Conservation (phyloP, 2,329 filamentous ascomycete species). For the Arthrobotrys sinensis region DNA sequence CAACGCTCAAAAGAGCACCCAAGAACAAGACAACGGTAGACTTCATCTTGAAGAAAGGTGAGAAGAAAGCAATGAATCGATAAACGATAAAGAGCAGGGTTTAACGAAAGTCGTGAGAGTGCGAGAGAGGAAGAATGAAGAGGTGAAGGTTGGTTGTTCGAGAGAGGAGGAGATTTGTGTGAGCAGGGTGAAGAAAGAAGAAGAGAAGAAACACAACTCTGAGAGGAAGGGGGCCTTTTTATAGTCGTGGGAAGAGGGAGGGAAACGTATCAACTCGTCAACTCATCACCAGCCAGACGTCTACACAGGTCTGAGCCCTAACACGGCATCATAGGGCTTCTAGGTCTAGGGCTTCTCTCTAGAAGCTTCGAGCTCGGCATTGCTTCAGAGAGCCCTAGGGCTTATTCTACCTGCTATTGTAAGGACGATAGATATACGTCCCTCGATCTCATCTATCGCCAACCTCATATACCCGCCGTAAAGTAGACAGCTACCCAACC, state of each 20-base stretch:
- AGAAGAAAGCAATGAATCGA: slow-evolving; percentile 26
- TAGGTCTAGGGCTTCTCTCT: too few species aligned
- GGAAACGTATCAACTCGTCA: neutral
- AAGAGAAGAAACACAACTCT: slow-evolving; percentile 20
- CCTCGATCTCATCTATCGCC: too few species aligned
- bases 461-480: too few species aligned
- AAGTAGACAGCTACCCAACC: too few species aligned
- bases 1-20: slow-evolving; percentile 54
- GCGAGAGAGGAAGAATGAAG: slow-evolving; percentile 17
- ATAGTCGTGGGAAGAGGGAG: neutral
- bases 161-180: slow-evolving; percentile 23
- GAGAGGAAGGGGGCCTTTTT: slow-evolving; percentile 10
- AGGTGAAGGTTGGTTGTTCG: slow-evolving; percentile 13
- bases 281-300: neutral
- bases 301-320: neutral
- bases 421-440: too few species aligned
- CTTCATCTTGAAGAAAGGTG: slow-evolving; percentile 50
- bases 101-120: slow-evolving; percentile 55
- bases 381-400: too few species aligned
- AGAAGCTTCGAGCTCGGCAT: too few species aligned
- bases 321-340: neutral
- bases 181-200: slow-evolving; percentile 32
- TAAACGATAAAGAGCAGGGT: slow-evolving; percentile 21
- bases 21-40: slow-evolving; percentile 47
- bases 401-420: too few species aligned